Evolutionary conservation across 2,329 filamentous ascomycete genomes (phyloP), one percentile per base, ranked within the genome.

Genomic region (Elsinoe necatrix): DNA sequence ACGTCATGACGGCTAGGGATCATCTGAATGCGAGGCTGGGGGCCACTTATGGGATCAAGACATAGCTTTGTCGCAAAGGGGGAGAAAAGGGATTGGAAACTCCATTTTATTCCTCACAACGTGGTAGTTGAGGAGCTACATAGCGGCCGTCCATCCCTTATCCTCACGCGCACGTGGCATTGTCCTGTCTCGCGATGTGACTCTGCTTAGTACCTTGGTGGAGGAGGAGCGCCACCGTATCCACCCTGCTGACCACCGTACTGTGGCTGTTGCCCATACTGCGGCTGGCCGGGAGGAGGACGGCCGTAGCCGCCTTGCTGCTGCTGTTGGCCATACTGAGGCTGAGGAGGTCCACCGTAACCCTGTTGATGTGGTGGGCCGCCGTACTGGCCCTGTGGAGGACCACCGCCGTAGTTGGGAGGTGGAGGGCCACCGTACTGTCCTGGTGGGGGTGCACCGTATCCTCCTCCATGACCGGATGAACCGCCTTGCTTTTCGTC

Each of bases 1-100:
- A 72, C 69, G 70, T 75, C 12, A 68, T 83, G 63, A 84, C 81
- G 29, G 81, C 81, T 0, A 73, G 71, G 60, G 77, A 81, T 64
- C 81, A 85, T 75, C 67, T 85, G 67, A 74, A 77, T 63, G 71
- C 75, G 57, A 71, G 81, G 59, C 65, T 84, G 65, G 76, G 74
- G 54, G 80, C 80, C 20, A 84, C 82, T 1, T 84, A 84, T 72
- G 76, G 73, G 20, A 60, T 75, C 16, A 59, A 64, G 56, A 52
- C 61, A 47, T 61, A 57, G 27, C 4, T 37, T 37, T 12, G 5
- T 37, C 12, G 14, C 3, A 4, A 11, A n/a, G 14, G 9, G 34
- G 4, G 34, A 14, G 5, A 11, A 14, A 4, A 12, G 34, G 34
- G 34, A 37, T 3, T 3, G 34, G 34, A n/a, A n/a, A 37, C 14